A percentile compares a stretch with the other conserved stretches of the same genome.
Evolutionary conservation across 2,329 filamentous ascomycete species (phyloP).

Genomic region (Rachicladosporium sp.): DNA sequence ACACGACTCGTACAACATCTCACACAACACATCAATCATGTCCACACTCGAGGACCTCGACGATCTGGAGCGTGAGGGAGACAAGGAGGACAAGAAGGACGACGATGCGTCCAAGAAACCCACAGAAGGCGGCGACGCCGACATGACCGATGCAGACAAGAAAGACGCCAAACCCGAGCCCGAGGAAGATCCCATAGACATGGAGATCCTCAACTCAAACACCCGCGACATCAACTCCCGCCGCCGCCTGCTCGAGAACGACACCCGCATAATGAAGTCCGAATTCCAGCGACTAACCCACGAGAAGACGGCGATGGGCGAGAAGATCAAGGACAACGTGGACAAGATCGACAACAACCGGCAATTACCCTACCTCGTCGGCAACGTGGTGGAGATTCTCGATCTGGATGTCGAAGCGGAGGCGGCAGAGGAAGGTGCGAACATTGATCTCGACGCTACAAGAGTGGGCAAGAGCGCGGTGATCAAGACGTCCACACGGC

Average conservation of each 20-base stretch:
- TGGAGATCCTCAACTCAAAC: slow-evolving; percentile 83
- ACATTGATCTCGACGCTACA: slow-evolving; percentile 94
- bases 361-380: slow-evolving; percentile 97
- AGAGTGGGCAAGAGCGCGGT: slow-evolving; percentile 96
- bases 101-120: slow-evolving; percentile 46
- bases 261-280: slow-evolving; percentile 96
- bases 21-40: slow-evolving; percentile 41
- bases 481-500: slow-evolving; percentile 96
- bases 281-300: slow-evolving; percentile 88
- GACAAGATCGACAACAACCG: slow-evolving; percentile 99
- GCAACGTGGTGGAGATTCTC: slow-evolving; percentile 93
- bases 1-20: neutral
- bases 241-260: slow-evolving; percentile 87
- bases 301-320: slow-evolving; percentile 89
- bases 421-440: slow-evolving; percentile 92
- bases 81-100: slow-evolving; percentile 53
- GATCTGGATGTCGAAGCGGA: slow-evolving; percentile 94
- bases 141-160: slow-evolving; percentile 72
- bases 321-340: slow-evolving; percentile 98
- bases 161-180: slow-evolving; percentile 49
- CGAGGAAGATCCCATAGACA: slow-evolving; percentile 74
- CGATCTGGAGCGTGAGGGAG: slow-evolving; percentile 69
- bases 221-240: slow-evolving; percentile 91
- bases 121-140: slow-evolving; percentile 52
- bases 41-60: slow-evolving; percentile 87